Conservation (phyloP, 2,329 filamentous ascomycete species). For the Sordariomycetes sp. region DNA sequence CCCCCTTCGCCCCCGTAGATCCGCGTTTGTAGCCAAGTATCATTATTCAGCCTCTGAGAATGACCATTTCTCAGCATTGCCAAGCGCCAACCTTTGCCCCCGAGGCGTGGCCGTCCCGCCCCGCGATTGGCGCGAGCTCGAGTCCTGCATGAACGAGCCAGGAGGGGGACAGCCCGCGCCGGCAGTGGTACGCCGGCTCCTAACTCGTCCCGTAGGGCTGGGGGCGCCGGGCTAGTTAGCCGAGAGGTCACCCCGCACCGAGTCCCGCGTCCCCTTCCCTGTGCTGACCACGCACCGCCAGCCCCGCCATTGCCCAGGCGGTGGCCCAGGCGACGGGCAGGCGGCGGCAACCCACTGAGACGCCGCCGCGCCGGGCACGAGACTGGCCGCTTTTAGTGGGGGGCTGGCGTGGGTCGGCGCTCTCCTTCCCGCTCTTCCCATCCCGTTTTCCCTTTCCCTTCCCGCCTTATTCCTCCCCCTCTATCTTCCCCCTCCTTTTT, state of each 20-base stretch:
- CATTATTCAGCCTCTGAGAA: neutral
- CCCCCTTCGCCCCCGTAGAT: too few species aligned
- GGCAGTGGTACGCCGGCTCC: neutral
- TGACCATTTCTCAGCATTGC: neutral
- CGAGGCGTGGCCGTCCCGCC: neutral
- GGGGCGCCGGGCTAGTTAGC: neutral
- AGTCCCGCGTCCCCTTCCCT: too few species aligned
- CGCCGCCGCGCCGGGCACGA: neutral
- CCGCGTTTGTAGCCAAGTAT: too few species aligned
- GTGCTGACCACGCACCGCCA: too few species aligned
- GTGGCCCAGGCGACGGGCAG: too few species aligned
- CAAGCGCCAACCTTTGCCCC: neutral
- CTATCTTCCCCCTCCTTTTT: conserved; percentile 8
- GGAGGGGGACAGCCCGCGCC: neutral
- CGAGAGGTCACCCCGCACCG: neutral
- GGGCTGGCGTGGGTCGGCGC: neutral
- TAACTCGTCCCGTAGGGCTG: neutral
- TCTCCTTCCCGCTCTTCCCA: neutral
- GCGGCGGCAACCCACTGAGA: neutral
- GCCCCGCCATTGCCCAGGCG: too few species aligned
- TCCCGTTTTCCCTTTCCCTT: conserved; percentile 10
- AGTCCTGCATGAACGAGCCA: neutral
- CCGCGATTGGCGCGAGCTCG: neutral
- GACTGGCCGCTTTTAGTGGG: neutral
- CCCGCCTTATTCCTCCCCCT: conserved; percentile 12